phyloP scores from a whole-genome alignment of 2,329 filamentous ascomycete species.

The Phialemonium atrogriseum region DNA sequence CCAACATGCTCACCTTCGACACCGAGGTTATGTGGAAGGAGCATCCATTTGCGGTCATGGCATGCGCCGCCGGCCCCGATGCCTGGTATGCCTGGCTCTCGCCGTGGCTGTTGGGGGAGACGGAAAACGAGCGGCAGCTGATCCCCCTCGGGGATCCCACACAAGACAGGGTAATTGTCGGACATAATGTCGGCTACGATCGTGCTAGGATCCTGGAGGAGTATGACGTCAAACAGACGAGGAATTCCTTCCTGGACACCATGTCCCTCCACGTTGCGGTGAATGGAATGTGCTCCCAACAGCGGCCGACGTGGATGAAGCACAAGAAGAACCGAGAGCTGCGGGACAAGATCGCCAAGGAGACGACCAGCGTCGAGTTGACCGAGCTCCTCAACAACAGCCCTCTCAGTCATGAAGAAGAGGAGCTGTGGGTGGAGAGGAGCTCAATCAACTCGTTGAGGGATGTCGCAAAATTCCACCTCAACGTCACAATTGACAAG shows the following conservation, averaged over 20 bases:
- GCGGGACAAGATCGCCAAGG: constrained; percentile 66
- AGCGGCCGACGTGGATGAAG: constrained; percentile 95
- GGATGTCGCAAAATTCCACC: constrained; percentile 95
- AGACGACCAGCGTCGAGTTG: constrained; percentile 64
- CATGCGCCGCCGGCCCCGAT: constrained; percentile 80
- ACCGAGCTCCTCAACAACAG: constrained; percentile 61
- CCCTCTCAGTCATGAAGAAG: constrained; percentile 69
- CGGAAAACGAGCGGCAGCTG: constrained; percentile 67
- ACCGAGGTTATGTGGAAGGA: constrained; percentile 96
- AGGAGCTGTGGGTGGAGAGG: constrained; percentile 89
- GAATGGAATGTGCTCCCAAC: constrained; percentile 97
- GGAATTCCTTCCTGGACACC: constrained; percentile 86
- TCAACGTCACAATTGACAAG: constrained; percentile 88
- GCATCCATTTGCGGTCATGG: constrained; percentile 90
- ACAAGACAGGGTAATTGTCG: constrained; percentile 70
- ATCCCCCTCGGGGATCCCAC: constrained; percentile 77
- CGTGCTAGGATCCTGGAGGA: constrained; percentile 82
- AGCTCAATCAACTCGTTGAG: constrained; percentile 93
- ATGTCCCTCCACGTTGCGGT: constrained; percentile 98
- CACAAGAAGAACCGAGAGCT: constrained; percentile 85
- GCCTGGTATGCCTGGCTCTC: constrained; percentile 98
- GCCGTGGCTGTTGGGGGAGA: constrained; percentile 85
- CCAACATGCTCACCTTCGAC: constrained; percentile 82
- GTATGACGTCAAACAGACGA: constrained; percentile 74
- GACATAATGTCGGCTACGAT: constrained; percentile 95